A percentile compares a stretch with the other conserved stretches of the same genome.
phyloP scores from a whole-genome alignment of 2,329 filamentous ascomycete species.

The Ophiobolus disseminans region DNA sequence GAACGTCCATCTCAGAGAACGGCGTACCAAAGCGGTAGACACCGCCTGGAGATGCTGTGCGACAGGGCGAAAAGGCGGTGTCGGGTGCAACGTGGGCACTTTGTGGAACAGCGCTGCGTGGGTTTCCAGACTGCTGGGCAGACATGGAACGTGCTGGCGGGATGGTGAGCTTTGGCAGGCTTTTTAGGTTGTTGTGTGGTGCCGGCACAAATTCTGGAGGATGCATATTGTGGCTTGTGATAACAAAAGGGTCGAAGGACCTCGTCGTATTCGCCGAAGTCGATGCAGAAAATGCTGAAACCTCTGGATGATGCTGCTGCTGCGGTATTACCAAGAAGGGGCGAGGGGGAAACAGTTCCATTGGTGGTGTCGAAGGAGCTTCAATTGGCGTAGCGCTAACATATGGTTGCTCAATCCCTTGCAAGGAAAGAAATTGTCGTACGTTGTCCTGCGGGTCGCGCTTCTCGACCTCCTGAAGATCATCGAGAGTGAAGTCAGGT shows the following conservation, averaged over 20 bases:
- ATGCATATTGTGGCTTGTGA: slow-evolving; percentile 45
- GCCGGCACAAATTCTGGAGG: slow-evolving; percentile 51
- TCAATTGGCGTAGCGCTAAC: slow-evolving; percentile 72
- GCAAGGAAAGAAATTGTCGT: slow-evolving; percentile 86
- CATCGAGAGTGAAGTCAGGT: slow-evolving; percentile 72
- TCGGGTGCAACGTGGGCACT: slow-evolving; percentile 41
- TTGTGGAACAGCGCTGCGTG: slow-evolving; percentile 32
- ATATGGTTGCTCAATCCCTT: slow-evolving; percentile 69
- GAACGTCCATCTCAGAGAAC: slow-evolving; percentile 89
- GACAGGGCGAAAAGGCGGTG: slow-evolving; percentile 55
- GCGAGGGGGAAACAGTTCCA: slow-evolving; percentile 50
- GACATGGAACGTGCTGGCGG: slow-evolving; percentile 53
- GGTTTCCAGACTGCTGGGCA: slow-evolving; percentile 37
- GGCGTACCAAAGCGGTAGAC: slow-evolving; percentile 84
- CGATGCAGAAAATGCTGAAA: slow-evolving; percentile 46
- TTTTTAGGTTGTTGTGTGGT: slow-evolving; percentile 60
- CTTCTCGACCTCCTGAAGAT: slow-evolving; percentile 73
- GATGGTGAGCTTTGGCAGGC: slow-evolving; percentile 64
- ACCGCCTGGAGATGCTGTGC: slow-evolving; percentile 62
- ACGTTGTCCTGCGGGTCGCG: slow-evolving; percentile 92
- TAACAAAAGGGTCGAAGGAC: slow-evolving; percentile 37
- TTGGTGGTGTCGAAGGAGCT: slow-evolving; percentile 47
- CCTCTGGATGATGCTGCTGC: slow-evolving; percentile 32
- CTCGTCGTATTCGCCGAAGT: slow-evolving; percentile 43
- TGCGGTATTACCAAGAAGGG: slow-evolving; percentile 41